These are phyloP conservation scores for Schizonepeta tenuifolia DNA, from an alignment of 257 asterid genomes.

Conservation along the genomic window DNA sequence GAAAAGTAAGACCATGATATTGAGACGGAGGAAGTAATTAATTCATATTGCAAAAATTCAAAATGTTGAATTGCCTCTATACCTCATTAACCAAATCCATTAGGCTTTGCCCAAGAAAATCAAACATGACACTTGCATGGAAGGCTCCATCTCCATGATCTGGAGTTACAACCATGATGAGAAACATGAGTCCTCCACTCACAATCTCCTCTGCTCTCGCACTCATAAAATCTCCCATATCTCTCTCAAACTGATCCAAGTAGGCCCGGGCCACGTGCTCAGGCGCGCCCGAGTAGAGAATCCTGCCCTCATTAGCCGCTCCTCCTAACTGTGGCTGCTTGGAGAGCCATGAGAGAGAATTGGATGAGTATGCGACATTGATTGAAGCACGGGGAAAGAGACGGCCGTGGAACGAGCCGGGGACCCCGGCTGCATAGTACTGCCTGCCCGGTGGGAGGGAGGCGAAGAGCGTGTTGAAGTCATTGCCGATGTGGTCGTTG, in stretches of 20 bases:
- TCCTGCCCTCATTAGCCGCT: slow-evolving; percentile 26
- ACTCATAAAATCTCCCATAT: slow-evolving; percentile 32
- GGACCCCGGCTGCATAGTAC: slow-evolving; percentile 40
- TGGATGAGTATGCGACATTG: slow-evolving; percentile 37
- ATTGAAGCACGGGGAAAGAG: slow-evolving; percentile 34
- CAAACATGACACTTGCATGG: too few relatives aligned
- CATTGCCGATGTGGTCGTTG: neutral
- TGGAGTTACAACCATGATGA: slow-evolving; percentile 28
- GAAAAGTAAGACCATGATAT: too few relatives aligned
- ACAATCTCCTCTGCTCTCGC: slow-evolving; percentile 47
- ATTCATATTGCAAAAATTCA: too few relatives aligned
- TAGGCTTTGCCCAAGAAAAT: too few relatives aligned
- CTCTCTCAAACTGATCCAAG: slow-evolving; percentile 38
- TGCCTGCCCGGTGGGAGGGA: slow-evolving; percentile 18
- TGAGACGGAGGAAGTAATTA: too few relatives aligned
- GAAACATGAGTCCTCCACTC: slow-evolving; percentile 38
- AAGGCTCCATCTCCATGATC: too few relatives aligned
- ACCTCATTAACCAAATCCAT: too few relatives aligned
- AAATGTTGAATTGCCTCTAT: too few relatives aligned
- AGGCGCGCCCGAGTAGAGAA: slow-evolving; percentile 29
- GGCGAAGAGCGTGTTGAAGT: slow-evolving; percentile 27
- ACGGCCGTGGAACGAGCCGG: slow-evolving; percentile 43
- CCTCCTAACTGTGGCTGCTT: slow-evolving; percentile 37
- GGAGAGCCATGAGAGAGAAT: slow-evolving; percentile 47
- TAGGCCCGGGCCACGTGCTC: slow-evolving; percentile 31